These are phyloP conservation scores for Sclerotinia trifoliorum DNA, from an alignment of 2,329 filamentous ascomycete species.

Conservation along the genomic window DNA sequence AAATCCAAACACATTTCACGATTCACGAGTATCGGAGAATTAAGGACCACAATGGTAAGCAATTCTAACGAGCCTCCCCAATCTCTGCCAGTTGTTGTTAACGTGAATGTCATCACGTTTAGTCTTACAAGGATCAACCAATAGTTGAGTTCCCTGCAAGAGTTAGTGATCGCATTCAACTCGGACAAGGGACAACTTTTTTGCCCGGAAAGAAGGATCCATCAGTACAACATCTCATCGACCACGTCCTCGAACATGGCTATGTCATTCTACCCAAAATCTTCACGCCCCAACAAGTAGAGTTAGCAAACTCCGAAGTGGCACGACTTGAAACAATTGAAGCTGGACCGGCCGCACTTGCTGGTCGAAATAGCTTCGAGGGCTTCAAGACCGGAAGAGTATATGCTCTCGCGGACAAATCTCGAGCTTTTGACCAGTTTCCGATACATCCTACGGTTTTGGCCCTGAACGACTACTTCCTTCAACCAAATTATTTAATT, in stretches of 20 bases:
- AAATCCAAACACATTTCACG: neutral
- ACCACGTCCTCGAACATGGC: constrained; percentile 40
- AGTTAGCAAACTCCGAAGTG: constrained; percentile 41
- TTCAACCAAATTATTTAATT: constrained; percentile 42
- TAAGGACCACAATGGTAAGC: constrained; percentile 9
- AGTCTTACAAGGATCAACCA: constrained; percentile 8
- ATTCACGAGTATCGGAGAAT: neutral
- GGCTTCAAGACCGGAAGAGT: constrained; percentile 43
- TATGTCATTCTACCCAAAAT: constrained; percentile 43
- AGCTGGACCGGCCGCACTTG: constrained; percentile 37
- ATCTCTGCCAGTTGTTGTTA: constrained; percentile 1
- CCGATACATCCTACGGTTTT: constrained; percentile 42
- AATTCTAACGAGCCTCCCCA: neutral
- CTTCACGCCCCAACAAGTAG: constrained; percentile 39
- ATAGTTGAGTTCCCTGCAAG: constrained; percentile 8
- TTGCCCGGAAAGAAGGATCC: constrained; percentile 35
- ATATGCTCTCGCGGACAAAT: constrained; percentile 45
- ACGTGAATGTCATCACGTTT: constrained; percentile 14
- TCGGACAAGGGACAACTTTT: constrained; percentile 37
- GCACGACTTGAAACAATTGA: constrained; percentile 35
- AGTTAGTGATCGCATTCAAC: constrained; percentile 29
- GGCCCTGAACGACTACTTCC: constrained; percentile 44
- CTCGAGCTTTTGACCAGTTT: constrained; percentile 43
- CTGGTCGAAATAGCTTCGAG: constrained; percentile 43
- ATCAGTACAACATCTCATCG: constrained; percentile 36